A percentile compares a stretch with the other conserved stretches of the same genome.
These are phyloP conservation scores for Gossypium raimondii DNA, from an alignment of 345 rosid species.

Conservation along the genomic window DNA sequence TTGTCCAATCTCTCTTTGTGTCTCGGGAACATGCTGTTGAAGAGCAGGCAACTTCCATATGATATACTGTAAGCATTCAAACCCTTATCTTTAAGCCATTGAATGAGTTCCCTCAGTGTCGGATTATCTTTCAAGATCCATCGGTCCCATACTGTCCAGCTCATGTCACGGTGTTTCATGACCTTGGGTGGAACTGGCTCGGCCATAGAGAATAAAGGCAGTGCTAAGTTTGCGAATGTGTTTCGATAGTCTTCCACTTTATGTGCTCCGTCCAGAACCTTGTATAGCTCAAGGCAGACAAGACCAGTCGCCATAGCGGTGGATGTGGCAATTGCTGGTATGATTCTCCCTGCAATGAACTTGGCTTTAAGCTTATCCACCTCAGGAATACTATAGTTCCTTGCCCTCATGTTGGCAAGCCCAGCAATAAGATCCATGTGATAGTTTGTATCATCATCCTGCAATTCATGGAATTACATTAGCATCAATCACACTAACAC, in stretches of 20 bases:
- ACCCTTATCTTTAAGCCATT: constrained; percentile 42
- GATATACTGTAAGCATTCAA: too few relatives aligned
- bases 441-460: constrained; percentile 96
- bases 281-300: constrained; percentile 91
- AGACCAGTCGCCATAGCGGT: constrained; percentile 97
- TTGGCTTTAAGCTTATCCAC: constrained; percentile 97
- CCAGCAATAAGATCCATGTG: constrained; percentile 73
- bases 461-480: constrained; percentile 11
- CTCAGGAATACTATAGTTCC: constrained; percentile 67
- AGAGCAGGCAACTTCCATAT: constrained; percentile 79
- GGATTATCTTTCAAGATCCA: constrained; percentile 77
- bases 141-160: constrained; percentile 98
- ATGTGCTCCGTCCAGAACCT: constrained; percentile 75
- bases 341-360: constrained; percentile 96
- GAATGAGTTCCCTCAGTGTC: constrained; percentile 60
- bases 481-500: neutral
- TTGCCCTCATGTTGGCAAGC: too few relatives aligned
- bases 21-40: constrained; percentile 73
- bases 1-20: constrained; percentile 77
- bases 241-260: constrained; percentile 36
- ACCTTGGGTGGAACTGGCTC: constrained; percentile 40
- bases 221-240: too few relatives aligned
- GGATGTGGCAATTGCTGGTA: constrained; percentile 96
- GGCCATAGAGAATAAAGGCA: too few relatives aligned
- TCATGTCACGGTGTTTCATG: constrained; percentile 73